A percentile compares a stretch with the other conserved stretches of the same genome.
phyloP scores from a whole-genome alignment of 192 early-diverging fungal species.

The Coemansia sp. region DNA sequence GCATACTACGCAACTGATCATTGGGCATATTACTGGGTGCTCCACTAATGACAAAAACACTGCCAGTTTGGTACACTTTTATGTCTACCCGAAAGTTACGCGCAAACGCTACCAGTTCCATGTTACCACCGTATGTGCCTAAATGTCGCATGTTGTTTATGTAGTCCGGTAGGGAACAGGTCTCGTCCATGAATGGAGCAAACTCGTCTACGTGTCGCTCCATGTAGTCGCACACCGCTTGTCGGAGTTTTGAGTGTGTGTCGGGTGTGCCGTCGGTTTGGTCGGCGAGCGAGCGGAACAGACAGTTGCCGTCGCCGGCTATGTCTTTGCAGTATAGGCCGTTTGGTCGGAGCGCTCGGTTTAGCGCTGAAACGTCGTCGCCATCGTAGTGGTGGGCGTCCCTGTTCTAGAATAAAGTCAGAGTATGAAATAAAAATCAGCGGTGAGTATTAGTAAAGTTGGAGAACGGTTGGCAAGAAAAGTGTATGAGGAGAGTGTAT shows the following conservation, averaged over 20 bases:
- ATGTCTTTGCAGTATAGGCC: constrained; percentile 66
- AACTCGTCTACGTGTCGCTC: constrained; percentile 61
- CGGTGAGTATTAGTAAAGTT: background rate
- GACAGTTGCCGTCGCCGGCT: constrained; percentile 73
- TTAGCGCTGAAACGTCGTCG: constrained; percentile 49
- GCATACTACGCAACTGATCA: constrained; percentile 41
- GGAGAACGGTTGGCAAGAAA: too few species aligned
- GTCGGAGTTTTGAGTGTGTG: constrained; percentile 59
- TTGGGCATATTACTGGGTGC: constrained; percentile 50
- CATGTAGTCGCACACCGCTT: constrained; percentile 66
- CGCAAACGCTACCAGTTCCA: constrained; percentile 75
- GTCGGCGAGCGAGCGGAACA: constrained; percentile 70
- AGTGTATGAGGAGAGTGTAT: background rate
- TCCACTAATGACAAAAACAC: constrained; percentile 71
- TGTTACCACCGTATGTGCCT: constrained; percentile 72
- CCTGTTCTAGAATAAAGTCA: background rate
- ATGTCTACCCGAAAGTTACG: constrained; percentile 64
- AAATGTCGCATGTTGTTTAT: constrained; percentile 60
- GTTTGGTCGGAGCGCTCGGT: constrained; percentile 45
- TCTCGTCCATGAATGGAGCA: constrained; percentile 66
- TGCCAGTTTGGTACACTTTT: constrained; percentile 69
- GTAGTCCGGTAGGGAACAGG: constrained; percentile 61
- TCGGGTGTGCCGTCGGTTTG: constrained; percentile 64
- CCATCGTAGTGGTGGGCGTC: constrained; percentile 13
- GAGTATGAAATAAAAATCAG: background rate